Conservation (phyloP, 345 rosid genomes). For the Theobroma cacao region DNA sequence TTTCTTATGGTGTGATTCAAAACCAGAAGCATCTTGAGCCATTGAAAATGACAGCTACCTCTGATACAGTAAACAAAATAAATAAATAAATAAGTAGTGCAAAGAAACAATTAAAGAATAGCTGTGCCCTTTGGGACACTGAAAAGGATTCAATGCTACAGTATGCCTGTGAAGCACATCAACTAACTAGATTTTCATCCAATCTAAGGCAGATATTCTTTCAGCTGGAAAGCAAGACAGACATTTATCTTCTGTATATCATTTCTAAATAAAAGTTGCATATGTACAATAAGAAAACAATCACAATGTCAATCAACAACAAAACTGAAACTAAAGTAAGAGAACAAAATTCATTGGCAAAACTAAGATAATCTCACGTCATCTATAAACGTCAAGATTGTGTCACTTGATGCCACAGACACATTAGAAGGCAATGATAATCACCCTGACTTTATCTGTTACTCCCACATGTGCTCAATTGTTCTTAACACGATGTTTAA, state of each 20-base stretch:
- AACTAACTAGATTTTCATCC: background rate
- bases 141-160: constrained; percentile 2
- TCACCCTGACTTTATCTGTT: background rate
- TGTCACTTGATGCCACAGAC: background rate
- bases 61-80: constrained; percentile 12
- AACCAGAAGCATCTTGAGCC: constrained; percentile 52
- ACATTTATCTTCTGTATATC: background rate
- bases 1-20: constrained; percentile 56
- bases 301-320: background rate
- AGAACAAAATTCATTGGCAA: background rate
- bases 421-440: background rate
- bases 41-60: constrained; percentile 28
- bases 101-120: background rate
- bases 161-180: background rate
- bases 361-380: background rate
- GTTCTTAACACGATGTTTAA: background rate
- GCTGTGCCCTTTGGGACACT: background rate
- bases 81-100: background rate
- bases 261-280: background rate
- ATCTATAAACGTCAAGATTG: background rate
- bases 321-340: background rate
- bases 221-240: background rate
- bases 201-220: background rate
- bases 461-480: background rate
- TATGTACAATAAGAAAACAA: background rate